Evolutionary conservation across 169 alveolate species (phyloP).

Genomic region (Cryptosporidium andersoni): DNA sequence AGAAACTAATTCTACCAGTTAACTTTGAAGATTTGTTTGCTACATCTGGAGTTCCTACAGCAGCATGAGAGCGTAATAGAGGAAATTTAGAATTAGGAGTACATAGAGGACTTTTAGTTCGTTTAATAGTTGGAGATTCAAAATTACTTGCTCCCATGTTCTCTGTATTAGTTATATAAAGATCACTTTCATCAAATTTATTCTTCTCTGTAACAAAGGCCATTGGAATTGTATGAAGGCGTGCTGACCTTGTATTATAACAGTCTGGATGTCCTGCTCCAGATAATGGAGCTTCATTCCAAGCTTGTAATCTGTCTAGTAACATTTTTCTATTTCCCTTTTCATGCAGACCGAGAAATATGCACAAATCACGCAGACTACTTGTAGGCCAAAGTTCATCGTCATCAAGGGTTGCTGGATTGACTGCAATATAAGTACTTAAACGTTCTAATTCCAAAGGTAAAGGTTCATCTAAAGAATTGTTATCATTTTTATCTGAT

Average conservation of each 20-base stretch:
- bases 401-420: slow-evolving; percentile 67
- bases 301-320: slow-evolving; percentile 51
- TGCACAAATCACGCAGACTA: slow-evolving; percentile 40
- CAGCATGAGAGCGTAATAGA: slow-evolving; percentile 4
- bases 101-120: neutral
- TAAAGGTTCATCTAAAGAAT: slow-evolving; percentile 1
- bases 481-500: slow-evolving; percentile 2
- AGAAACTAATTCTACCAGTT: slow-evolving; percentile 61
- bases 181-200: slow-evolving; percentile 5
- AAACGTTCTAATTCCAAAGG: slow-evolving; percentile 50
- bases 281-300: slow-evolving; percentile 70
- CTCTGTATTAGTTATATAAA: neutral
- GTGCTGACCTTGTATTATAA: slow-evolving; percentile 57
- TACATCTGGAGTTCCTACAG: neutral
- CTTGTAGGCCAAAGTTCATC: slow-evolving; percentile 63
- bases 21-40: slow-evolving; percentile 4
- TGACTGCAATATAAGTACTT: slow-evolving; percentile 50
- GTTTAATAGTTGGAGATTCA: neutral
- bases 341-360: slow-evolving; percentile 32
- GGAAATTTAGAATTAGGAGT: neutral
- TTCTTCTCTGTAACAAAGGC: slow-evolving; percentile 3
- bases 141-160: neutral
- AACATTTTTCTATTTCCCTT: slow-evolving; percentile 55
- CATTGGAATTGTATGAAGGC: slow-evolving; percentile 68
- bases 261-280: slow-evolving; percentile 70